A percentile compares a stretch with the other conserved stretches of the same genome.
phyloP scores from a whole-genome alignment of 192 early-diverging fungal genomes.

The Spizellomyces sp. region DNA sequence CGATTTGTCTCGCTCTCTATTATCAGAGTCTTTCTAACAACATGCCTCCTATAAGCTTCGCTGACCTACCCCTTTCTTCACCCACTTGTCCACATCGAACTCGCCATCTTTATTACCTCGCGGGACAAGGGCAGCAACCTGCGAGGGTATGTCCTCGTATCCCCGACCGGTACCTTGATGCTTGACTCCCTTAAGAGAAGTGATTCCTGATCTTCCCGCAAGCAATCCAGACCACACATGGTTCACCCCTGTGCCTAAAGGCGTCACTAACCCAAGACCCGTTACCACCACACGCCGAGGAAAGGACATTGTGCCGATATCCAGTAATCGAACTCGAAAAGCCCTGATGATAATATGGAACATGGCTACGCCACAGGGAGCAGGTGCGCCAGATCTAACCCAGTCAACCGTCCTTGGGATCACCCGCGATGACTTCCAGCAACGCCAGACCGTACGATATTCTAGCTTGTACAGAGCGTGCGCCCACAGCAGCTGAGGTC shows the following conservation, averaged over 20 bases:
- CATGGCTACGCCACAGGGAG: too few relatives aligned
- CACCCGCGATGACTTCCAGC: too few relatives aligned
- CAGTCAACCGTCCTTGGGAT: too few relatives aligned
- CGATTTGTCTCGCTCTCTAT: neutral
- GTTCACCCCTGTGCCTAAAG: conserved; percentile 75
- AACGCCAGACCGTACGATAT: too few relatives aligned
- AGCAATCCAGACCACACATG: conserved; percentile 74
- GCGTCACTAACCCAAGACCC: conserved; percentile 90
- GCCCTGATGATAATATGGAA: neutral
- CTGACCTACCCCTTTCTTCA: conserved; percentile 66
- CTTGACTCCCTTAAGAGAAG: conserved; percentile 55
- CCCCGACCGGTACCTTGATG: conserved; percentile 19
- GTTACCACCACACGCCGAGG: conserved; percentile 87
- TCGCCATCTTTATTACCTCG: conserved; percentile 51
- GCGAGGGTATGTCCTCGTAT: conserved; percentile 69
- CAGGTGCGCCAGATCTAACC: too few relatives aligned
- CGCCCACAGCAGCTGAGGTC: too few relatives aligned
- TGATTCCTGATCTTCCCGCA: conserved; percentile 74
- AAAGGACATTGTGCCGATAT: conserved; percentile 7
- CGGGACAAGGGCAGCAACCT: conserved; percentile 73
- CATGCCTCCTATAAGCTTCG: neutral
- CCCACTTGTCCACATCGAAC: conserved; percentile 74
- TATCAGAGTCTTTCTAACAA: neutral
- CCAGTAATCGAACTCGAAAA: neutral
- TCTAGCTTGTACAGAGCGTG: too few relatives aligned